Conservation (phyloP, 2,329 filamentous ascomycete species). For the Neoarthrinium moseri region DNA sequence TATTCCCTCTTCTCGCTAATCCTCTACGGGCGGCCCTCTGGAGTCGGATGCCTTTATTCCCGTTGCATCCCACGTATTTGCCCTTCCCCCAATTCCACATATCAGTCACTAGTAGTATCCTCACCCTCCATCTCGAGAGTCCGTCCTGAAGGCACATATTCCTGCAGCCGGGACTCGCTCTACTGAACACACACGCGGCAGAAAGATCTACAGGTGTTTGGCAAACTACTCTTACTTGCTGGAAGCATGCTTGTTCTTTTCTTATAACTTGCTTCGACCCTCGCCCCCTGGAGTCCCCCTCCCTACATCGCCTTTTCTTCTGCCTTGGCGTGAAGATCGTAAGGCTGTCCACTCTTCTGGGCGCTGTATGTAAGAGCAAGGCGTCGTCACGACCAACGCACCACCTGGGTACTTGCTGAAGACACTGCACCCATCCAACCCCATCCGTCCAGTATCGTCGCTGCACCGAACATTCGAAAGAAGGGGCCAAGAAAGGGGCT, state of each 20-base stretch:
- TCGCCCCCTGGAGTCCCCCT: not conserved
- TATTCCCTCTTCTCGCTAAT: not conserved
- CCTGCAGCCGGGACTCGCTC: constrained; percentile 5
- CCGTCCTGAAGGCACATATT: constrained; percentile 4
- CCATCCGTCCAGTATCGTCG: not conserved
- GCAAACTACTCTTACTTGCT: constrained; percentile 5
- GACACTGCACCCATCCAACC: not conserved
- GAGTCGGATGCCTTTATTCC: constrained; percentile 1
- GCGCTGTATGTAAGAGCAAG: not conserved
- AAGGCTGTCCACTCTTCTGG: constrained; percentile 1
- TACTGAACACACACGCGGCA: not conserved
- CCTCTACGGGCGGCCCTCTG: not conserved
- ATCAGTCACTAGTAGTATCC: too few relatives aligned
- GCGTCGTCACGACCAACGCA: too few relatives aligned
- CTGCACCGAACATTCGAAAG: constrained; percentile 12
- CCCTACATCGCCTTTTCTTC: constrained; percentile 1
- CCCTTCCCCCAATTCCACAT: too few relatives aligned
- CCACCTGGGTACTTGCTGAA: too few relatives aligned
- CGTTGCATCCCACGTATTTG: too few relatives aligned
- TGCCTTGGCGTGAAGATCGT: constrained; percentile 9
- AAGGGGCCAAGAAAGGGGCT: constrained; percentile 10
- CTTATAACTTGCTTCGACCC: constrained; percentile 5
- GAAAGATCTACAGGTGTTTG: constrained; percentile 9
- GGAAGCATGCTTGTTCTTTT: constrained; percentile 2
- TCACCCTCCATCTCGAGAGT: not conserved